Evolutionary conservation across 73 alveolate species (phyloP).

Genomic region (Paramecium caudatum): DNA sequence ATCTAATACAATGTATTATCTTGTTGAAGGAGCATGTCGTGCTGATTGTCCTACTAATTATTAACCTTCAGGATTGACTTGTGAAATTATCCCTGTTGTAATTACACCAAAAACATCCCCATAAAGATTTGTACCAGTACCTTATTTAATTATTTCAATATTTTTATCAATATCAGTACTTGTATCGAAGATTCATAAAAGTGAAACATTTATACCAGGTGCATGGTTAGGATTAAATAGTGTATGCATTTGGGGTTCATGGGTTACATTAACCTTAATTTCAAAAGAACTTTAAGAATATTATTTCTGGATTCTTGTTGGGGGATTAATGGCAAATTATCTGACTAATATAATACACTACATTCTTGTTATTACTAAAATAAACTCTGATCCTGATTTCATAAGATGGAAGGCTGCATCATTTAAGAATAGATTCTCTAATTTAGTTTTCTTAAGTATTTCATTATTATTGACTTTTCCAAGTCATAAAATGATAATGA

Average conservation of each 20-base stretch:
- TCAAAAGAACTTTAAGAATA: slow-evolving; percentile 3
- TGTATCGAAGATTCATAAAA: slow-evolving; percentile 1
- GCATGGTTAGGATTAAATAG: slow-evolving; percentile 35
- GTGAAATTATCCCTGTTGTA: slow-evolving; percentile 19
- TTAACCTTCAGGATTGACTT: background rate
- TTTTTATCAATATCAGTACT: background rate
- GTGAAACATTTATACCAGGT: slow-evolving; percentile 56
- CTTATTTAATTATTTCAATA: background rate
- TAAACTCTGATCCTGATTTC: background rate
- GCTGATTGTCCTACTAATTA: slow-evolving; percentile 10
- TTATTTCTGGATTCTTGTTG: slow-evolving; percentile 31
- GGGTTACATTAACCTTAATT: slow-evolving; percentile 1
- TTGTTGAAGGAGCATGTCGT: slow-evolving; percentile 28
- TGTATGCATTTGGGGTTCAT: background rate
- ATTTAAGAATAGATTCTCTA: slow-evolving; percentile 26
- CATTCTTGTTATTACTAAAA: background rate
- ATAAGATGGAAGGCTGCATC: slow-evolving; percentile 23
- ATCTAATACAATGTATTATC: background rate
- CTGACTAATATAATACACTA: background rate
- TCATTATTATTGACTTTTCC: background rate
- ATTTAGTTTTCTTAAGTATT: background rate
- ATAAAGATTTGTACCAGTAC: slow-evolving; percentile 19
- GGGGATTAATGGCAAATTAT: background rate
- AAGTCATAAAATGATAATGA: background rate
- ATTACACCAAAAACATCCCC: background rate